phyloP scores from a whole-genome alignment of 75 land plant species.

The Azolla pinnata region DNA sequence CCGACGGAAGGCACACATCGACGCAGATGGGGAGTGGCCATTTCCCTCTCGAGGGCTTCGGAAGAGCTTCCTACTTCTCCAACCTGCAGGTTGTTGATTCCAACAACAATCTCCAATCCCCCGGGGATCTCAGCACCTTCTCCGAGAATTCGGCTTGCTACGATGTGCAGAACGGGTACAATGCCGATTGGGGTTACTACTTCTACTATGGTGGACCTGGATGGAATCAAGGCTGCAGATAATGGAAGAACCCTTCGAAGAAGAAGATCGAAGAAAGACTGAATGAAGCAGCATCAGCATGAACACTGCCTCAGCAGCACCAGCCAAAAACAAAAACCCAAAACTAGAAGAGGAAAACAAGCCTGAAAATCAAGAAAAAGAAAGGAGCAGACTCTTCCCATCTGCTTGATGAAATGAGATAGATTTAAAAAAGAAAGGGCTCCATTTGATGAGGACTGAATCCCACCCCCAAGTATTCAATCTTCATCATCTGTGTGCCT shows the following conservation, averaged over 20 bases:
- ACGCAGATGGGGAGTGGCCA: conserved; percentile 92
- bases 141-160: conserved; percentile 80
- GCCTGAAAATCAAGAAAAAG: too few relatives aligned
- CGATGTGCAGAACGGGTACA: conserved; percentile 54
- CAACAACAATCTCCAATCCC: conserved; percentile 52
- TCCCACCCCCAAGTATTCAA: too few relatives aligned
- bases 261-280: background rate
- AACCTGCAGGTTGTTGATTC: conserved; percentile 62
- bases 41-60: conserved; percentile 72
- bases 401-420: too few relatives aligned
- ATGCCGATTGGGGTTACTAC: conserved; percentile 72
- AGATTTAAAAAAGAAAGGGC: too few relatives aligned
- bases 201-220: conserved; percentile 94
- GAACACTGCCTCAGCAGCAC: too few relatives aligned
- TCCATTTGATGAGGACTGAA: too few relatives aligned
- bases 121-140: conserved; percentile 48
- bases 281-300: too few relatives aligned
- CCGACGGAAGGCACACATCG: conserved; percentile 63
- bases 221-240: conserved; percentile 45
- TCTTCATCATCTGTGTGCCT: too few relatives aligned
- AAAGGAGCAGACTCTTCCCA: too few relatives aligned
- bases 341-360: too few relatives aligned
- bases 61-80: conserved; percentile 65
- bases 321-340: too few relatives aligned
- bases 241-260: background rate